A percentile compares a stretch with the other conserved stretches of the same genome.
phyloP scores from a whole-genome alignment of 306 rosid genomes.

The Trichosanthes truncata region DNA sequence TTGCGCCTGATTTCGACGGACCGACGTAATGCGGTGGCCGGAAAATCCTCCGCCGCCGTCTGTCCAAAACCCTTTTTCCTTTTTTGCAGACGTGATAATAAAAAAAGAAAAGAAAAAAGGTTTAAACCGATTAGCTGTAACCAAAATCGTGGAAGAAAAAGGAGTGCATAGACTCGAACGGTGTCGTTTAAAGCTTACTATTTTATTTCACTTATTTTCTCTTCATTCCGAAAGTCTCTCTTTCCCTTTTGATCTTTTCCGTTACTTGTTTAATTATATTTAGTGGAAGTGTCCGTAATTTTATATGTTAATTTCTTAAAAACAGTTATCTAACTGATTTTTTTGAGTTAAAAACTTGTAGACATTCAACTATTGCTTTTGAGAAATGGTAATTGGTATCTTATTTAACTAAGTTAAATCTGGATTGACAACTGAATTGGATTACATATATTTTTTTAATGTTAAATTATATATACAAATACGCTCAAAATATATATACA shows the following conservation, averaged over 20 bases:
- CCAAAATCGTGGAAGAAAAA: neutral
- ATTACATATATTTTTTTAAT: no score
- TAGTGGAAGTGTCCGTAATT: neutral
- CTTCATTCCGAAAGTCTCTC: neutral
- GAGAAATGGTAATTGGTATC: no score
- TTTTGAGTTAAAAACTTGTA: no score
- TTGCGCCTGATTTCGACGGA: constrained; percentile 30
- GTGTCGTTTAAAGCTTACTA: neutral
- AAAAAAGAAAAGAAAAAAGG: neutral
- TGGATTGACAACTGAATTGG: no score
- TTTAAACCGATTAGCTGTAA: neutral
- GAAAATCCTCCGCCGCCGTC: neutral
- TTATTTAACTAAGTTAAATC: no score
- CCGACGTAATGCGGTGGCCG: neutral
- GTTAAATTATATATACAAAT: no score
- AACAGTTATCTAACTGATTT: neutral
- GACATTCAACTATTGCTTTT: no score
- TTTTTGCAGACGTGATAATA: neutral
- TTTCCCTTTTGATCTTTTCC: neutral
- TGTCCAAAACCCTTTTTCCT: neutral
- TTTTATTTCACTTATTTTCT: neutral
- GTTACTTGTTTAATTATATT: no score
- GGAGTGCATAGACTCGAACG: neutral
- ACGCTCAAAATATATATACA: no score
- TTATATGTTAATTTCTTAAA: neutral